Base-by-base conservation (phyloP, 2,329 filamentous ascomycete genomes). In the Penicillium carneum region DNA sequence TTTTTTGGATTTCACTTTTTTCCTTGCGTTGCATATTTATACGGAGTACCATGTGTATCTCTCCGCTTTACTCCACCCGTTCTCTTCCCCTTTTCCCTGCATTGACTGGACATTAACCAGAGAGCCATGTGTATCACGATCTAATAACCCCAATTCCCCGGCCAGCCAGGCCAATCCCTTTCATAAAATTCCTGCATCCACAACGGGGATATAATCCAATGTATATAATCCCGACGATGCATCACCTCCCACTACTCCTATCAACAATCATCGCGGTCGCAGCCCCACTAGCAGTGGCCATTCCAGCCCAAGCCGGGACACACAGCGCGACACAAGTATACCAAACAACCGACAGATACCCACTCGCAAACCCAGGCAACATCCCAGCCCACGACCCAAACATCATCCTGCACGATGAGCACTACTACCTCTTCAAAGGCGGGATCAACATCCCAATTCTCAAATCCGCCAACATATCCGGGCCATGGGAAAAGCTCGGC, bases 371-470 rank as follows among this genome's bases (percentile, higher is more conserved):
- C 23, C 51, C 57, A 29, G 73, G 72, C 18, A 59, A 76, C 20
- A n/a, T 75, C 18, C 41, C 34, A n/a, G 69, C 56, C 2, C 76
- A 77, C 49, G 76, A 78, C 49, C 76, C 76, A 8, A 76, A 72
- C 41, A 73, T 78, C 18, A 4, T 78, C 23, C 46, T 66, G 3
- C 57, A 70, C 42, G 57, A 77, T n/a, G 64, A 63, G 36, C 33
- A 57, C 23, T 77, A 70, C 59, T 78, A 78, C 55, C 67, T 77
- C 33, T 77, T 77, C 63, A 73, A 71, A 49, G 74, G 74, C 9
- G 76, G 71, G 4, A 42, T 59, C 42, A 26, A 55, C 50, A 55
- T 59, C 36, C 57, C 57, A 55, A 55, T 59, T 50, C 38, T 55
- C 16, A 59, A 59, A 48, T 48, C 57, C 20, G 29, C 9, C 45